Base-by-base conservation (phyloP, 1,284 basidiomycete species). In the Hymenochaete sp. region DNA sequence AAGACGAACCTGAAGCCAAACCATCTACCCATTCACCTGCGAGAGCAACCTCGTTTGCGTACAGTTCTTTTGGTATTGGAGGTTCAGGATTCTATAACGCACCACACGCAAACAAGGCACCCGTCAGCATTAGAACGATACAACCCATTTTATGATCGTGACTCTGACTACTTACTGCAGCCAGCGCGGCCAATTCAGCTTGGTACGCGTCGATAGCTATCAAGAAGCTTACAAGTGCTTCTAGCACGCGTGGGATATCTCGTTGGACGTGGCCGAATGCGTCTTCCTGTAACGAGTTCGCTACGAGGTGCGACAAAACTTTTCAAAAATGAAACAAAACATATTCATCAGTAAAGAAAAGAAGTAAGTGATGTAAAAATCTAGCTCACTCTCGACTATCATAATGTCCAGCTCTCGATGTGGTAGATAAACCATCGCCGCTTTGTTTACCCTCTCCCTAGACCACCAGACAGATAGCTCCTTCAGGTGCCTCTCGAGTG, bases 261-360 rank as follows among this genome's bases (percentile, higher is more conserved):
- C 82, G 70, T 58, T 92, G 89, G 5, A 89, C 84, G 38, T 82
- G 75, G 9, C 89, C 89, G 55, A 83, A 90, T 21, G 73, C 69
- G 61, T 93, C 89, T 60, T 91, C 88, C 1, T 68, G 67, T 25
- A 91, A 63, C 4, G 88, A 91, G 1, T 78, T 75, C 47, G 79
- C 79, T 3, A 75, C 67, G n/a, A 91, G 66, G 39, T 73, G 70
- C 0, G 81, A 75, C 1, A 92, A 65, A n/a, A n/a, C n/a, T n/a
- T n/a, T n/a, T n/a, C n/a, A 19, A 4, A 78, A 89, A 91, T 55
- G 2, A 27, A 26, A 28, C 26, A 38, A 41, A 42, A 41, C 32
- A 27, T 16, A 38, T 28, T 13, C n/a, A 26, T n/a, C 7, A 27
- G n/a, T 8, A 36, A 29, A 25, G 24, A 28, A 13, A 5, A 13